A percentile compares a stretch with the other conserved stretches of the same genome.
Conservation (phyloP, 768 basidiomycete species). For the Suillus paluster region DNA sequence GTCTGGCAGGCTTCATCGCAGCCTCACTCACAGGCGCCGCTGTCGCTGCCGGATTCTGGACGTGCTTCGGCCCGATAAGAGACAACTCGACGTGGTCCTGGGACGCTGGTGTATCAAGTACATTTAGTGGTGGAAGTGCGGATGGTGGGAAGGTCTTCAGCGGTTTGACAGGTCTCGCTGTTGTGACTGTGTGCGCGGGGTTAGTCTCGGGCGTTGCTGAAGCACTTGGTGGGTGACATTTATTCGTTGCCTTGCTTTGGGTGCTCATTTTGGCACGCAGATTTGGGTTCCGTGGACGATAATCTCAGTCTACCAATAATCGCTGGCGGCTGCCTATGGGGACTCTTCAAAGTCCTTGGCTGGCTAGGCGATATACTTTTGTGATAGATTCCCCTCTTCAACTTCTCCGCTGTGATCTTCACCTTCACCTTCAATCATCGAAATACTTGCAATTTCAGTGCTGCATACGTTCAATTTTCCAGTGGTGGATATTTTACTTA, state of each 20-base stretch:
- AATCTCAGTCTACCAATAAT: conserved; percentile 90
- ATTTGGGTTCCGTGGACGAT: conserved; percentile 85
- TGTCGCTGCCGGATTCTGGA: conserved; percentile 77
- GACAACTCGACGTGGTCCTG: conserved; percentile 57
- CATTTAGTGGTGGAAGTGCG: conserved; percentile 17
- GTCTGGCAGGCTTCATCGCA: conserved; percentile 82
- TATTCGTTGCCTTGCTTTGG: conserved; percentile 2
- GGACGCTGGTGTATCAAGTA: conserved; percentile 50
- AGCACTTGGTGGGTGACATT: conserved; percentile 70
- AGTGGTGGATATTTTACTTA: conserved; percentile 5
- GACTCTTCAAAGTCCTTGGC: conserved; percentile 48
- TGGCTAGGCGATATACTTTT: conserved; percentile 33
- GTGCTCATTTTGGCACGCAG: conserved; percentile 41
- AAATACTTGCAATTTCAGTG: not conserved
- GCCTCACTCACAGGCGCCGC: conserved; percentile 72
- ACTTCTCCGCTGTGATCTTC: not conserved
- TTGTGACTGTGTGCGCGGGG: conserved; percentile 68
- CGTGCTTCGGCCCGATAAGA: conserved; percentile 55
- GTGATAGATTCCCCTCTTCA: conserved; percentile 6
- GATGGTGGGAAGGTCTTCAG: conserved; percentile 20
- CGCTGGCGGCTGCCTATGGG: conserved; percentile 74
- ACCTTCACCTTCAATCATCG: not conserved
- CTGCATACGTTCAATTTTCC: not conserved
- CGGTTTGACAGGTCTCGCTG: conserved; percentile 50
- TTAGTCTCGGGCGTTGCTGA: conserved; percentile 86